A percentile compares a stretch with the other conserved stretches of the same genome.
These are phyloP conservation scores for Citrus hindsii DNA, from an alignment of 345 rosid species.

Conservation along the genomic window DNA sequence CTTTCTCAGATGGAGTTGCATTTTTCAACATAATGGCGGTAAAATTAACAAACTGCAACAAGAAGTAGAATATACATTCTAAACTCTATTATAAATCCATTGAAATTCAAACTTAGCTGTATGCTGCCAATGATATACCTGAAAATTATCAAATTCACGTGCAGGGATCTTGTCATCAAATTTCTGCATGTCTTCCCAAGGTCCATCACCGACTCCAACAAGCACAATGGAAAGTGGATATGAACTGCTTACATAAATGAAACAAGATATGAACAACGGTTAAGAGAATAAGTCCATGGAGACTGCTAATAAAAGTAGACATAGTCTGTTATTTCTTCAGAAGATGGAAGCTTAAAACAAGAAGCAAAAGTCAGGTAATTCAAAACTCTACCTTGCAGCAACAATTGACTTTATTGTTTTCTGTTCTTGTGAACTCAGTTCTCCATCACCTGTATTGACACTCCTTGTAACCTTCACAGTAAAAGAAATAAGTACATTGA, in stretches of 20 bases:
- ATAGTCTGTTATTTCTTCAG: neutral
- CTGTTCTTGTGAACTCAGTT: conserved; percentile 58
- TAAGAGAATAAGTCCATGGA: neutral
- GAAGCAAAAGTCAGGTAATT: neutral
- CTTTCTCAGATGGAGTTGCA: conserved; percentile 43
- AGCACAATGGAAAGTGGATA: conserved; percentile 67
- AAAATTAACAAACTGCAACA: conserved; percentile 74
- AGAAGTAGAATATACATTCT: neutral
- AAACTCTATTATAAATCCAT: neutral
- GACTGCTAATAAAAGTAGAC: neutral
- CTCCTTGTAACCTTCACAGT: conserved; percentile 61
- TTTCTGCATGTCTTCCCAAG: conserved; percentile 78
- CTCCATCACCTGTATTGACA: conserved; percentile 33
- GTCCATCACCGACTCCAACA: conserved; percentile 83
- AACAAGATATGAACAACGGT: neutral
- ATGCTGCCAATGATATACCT: conserved; percentile 28
- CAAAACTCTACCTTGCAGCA: conserved; percentile 48
- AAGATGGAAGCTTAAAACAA: neutral
- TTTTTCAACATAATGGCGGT: conserved; percentile 65
- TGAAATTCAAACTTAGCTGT: neutral
- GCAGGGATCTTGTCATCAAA: conserved; percentile 74
- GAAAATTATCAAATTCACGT: conserved; percentile 74
- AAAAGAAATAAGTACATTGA: neutral
- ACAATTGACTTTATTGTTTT: conserved; percentile 55
- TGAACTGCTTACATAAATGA: conserved; percentile 27